Conservation (phyloP, 2,329 filamentous ascomycete genomes). For the Aureobasidium pullulans region DNA sequence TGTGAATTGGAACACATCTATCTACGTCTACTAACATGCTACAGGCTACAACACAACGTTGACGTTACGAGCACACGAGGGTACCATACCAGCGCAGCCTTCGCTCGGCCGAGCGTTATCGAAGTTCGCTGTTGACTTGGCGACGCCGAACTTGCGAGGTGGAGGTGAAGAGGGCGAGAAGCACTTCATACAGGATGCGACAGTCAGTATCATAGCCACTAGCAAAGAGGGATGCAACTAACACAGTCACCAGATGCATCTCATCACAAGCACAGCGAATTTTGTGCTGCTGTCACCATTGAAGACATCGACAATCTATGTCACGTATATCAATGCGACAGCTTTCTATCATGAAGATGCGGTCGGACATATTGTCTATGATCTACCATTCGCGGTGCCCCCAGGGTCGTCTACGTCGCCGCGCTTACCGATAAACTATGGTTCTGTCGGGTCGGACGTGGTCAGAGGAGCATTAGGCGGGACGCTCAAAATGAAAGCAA, state of each 20-base stretch:
- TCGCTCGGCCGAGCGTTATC: slow-evolving; percentile 66
- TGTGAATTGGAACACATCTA: not conserved
- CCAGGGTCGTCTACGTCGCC: slow-evolving; percentile 62
- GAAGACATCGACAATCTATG: slow-evolving; percentile 60
- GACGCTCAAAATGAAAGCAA: slow-evolving; percentile 67
- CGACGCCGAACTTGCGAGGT: slow-evolving; percentile 57
- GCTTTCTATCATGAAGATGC: slow-evolving; percentile 72
- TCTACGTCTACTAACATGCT: not conserved
- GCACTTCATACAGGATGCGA: slow-evolving; percentile 78
- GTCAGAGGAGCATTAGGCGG: slow-evolving; percentile 75
- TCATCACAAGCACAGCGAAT: slow-evolving; percentile 77
- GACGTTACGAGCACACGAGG: slow-evolving; percentile 61
- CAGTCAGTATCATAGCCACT: slow-evolving; percentile 31
- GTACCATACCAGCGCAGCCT: slow-evolving; percentile 67
- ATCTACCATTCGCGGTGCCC: slow-evolving; percentile 65
- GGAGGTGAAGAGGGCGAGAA: slow-evolving; percentile 35
- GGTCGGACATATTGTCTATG: slow-evolving; percentile 70
- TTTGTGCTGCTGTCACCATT: slow-evolving; percentile 80
- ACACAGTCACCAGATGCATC: slow-evolving; percentile 50
- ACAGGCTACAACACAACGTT: slow-evolving; percentile 72
- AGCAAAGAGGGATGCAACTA: not conserved
- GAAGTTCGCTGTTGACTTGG: slow-evolving; percentile 61
- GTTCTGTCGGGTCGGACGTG: slow-evolving; percentile 74
- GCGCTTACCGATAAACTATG: slow-evolving; percentile 66
- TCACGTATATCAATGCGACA: slow-evolving; percentile 75